phyloP scores from a whole-genome alignment of 768 basidiomycete species.

The Tulasnella sp. region DNA sequence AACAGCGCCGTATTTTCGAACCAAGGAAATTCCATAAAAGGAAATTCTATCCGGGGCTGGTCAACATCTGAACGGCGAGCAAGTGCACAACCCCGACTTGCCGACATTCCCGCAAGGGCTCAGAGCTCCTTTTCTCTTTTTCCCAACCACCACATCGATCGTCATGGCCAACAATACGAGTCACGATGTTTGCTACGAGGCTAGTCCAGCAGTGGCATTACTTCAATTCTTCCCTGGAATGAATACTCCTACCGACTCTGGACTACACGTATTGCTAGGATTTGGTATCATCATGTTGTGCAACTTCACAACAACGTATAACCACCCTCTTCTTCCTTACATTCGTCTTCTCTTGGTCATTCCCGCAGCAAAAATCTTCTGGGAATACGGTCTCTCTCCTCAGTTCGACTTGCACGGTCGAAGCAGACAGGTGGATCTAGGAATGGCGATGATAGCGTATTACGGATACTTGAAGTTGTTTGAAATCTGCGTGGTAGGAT shows the following conservation, averaged over 20 bases:
- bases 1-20: too few relatives aligned
- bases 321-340: neutral
- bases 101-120: too few relatives aligned
- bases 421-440: conserved; percentile 1
- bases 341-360: neutral
- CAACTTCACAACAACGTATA: conserved; percentile 8
- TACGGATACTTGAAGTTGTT: neutral
- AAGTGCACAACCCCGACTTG: too few relatives aligned
- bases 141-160: too few relatives aligned
- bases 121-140: too few relatives aligned
- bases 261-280: neutral
- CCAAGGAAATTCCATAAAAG: too few relatives aligned
- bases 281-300: conserved; percentile 2
- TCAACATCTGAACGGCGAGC: too few relatives aligned
- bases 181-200: too few relatives aligned
- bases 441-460: conserved; percentile 1
- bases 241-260: neutral
- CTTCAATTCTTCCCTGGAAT: conserved; percentile 1
- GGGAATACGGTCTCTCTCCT: neutral
- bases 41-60: too few relatives aligned
- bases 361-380: neutral
- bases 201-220: too few relatives aligned
- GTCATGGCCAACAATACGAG: too few relatives aligned
- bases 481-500: conserved; percentile 1
- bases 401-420: too few relatives aligned